Conservation (phyloP, 2,329 filamentous ascomycete species). For the Davidsoniella eucalypti region DNA sequence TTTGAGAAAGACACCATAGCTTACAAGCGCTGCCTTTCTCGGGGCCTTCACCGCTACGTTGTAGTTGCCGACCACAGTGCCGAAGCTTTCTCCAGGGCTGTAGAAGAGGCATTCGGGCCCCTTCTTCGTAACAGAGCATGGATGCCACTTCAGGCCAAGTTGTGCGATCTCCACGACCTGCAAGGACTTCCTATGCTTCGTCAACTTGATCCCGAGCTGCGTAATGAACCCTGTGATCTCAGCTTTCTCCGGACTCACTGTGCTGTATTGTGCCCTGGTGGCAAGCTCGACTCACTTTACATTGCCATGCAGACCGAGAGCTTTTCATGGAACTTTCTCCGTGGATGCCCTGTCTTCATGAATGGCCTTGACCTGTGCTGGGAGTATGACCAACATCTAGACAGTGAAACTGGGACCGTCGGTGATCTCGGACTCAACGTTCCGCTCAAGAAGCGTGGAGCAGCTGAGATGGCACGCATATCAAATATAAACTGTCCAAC, state of each 20-base stretch:
- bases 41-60: conserved; percentile 41
- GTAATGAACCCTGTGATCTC: conserved; percentile 28
- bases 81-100: conserved; percentile 31
- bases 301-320: conserved; percentile 38
- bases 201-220: conserved; percentile 29
- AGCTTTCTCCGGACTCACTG: conserved; percentile 37
- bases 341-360: conserved; percentile 29
- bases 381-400: conserved; percentile 34
- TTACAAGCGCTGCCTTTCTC: conserved; percentile 43
- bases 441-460: conserved; percentile 28
- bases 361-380: conserved; percentile 39
- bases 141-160: conserved; percentile 41
- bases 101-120: conserved; percentile 31
- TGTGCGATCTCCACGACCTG: conserved; percentile 38
- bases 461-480: conserved; percentile 35
- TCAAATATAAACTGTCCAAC: conserved; percentile 8
- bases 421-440: conserved; percentile 6
- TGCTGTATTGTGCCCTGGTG: conserved; percentile 36
- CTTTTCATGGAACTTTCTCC: conserved; percentile 39
- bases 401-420: conserved; percentile 17
- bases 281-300: conserved; percentile 42
- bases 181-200: conserved; percentile 43
- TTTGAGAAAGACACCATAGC: conserved; percentile 46
- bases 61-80: conserved; percentile 33
- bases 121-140: conserved; percentile 34